These are phyloP conservation scores for Coniophora puteana DNA, from an alignment of 1,284 basidiomycete species.

Conservation along the genomic window DNA sequence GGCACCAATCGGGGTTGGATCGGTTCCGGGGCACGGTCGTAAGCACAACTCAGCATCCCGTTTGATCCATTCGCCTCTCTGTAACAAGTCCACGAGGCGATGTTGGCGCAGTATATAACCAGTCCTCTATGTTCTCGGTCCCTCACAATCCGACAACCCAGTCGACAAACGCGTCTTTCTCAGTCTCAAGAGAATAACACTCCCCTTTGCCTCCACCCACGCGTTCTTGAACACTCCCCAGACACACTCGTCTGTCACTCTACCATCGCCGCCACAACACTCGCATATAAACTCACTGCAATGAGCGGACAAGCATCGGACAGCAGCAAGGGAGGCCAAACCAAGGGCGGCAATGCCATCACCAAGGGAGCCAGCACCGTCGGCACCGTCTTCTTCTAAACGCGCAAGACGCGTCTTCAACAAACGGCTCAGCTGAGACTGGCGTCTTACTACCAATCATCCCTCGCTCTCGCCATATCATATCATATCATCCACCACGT, in stretches of 20 bases:
- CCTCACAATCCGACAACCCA: slow-evolving; percentile 8
- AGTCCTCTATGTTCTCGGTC: slow-evolving; percentile 3
- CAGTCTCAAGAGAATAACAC: neutral
- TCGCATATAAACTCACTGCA: slow-evolving; percentile 30
- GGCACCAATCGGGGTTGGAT: slow-evolving; percentile 18
- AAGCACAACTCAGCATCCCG: slow-evolving; percentile 15
- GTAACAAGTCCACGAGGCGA: slow-evolving; percentile 21
- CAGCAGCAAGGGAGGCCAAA: slow-evolving; percentile 34
- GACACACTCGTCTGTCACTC: slow-evolving; percentile 16
- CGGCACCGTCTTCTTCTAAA: slow-evolving; percentile 49
- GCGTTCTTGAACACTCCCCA: slow-evolving; percentile 16
- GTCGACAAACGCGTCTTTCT: slow-evolving; percentile 14
- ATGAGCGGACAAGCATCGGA: slow-evolving; percentile 32
- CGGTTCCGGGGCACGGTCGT: slow-evolving; percentile 27
- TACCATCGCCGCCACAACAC: slow-evolving; percentile 16
- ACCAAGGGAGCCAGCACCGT: slow-evolving; percentile 39
- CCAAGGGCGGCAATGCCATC: slow-evolving; percentile 36
- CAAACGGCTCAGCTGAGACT: neutral
- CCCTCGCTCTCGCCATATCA: neutral
- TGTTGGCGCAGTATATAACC: slow-evolving; percentile 26
- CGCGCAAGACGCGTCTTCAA: slow-evolving; percentile 3
- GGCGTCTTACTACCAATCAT: too few species aligned
- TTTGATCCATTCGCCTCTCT: slow-evolving; percentile 17
- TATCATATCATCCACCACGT: neutral
- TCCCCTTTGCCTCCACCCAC: slow-evolving; percentile 13